Percentiles rank a stretch among this genome's conserved stretches.
These are phyloP conservation scores for Yarrowia porcina DNA, from an alignment of 805 yeast species.

Conservation along the genomic window DNA sequence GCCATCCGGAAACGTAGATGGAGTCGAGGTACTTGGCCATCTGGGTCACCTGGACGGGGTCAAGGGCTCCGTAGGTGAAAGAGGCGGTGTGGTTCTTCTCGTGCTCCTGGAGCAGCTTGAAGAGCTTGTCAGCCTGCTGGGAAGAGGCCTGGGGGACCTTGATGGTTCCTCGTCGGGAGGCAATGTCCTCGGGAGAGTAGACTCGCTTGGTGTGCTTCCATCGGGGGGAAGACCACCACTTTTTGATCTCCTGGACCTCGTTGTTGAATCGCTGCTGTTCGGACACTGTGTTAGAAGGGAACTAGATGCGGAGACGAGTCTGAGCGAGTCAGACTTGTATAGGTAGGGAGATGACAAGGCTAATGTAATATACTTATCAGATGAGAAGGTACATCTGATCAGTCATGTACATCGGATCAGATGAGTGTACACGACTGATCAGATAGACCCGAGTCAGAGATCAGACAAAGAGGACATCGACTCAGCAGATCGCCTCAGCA, in stretches of 20 bases:
- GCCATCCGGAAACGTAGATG: conserved; percentile 97
- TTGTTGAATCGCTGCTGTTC: conserved; percentile 64
- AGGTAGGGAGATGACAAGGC: too few relatives aligned
- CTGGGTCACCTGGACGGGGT: conserved; percentile 92
- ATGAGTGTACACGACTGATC: too few relatives aligned
- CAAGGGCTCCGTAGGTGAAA: conserved; percentile 92
- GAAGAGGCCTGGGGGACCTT: conserved; percentile 74
- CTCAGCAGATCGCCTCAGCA: too few relatives aligned
- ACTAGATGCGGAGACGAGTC: too few relatives aligned
- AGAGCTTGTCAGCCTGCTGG: conserved; percentile 78
- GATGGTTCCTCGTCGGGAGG: conserved; percentile 78
- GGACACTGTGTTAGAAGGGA: conserved; percentile 32
- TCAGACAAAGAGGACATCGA: too few relatives aligned
- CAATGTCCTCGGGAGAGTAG: conserved; percentile 86
- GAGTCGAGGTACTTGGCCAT: conserved; percentile 95
- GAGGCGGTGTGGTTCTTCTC: conserved; percentile 68
- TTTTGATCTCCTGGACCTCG: conserved; percentile 68
- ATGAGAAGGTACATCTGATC: too few relatives aligned
- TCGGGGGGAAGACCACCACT: conserved; percentile 94
- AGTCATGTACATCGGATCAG: too few relatives aligned
- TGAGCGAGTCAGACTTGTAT: too few relatives aligned
- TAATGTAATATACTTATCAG: too few relatives aligned
- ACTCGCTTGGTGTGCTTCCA: conserved; percentile 86
- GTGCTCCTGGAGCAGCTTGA: conserved; percentile 64
- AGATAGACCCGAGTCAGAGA: too few relatives aligned